Conservation (phyloP, 345 rosid species). For the Euclidium syriacum region DNA sequence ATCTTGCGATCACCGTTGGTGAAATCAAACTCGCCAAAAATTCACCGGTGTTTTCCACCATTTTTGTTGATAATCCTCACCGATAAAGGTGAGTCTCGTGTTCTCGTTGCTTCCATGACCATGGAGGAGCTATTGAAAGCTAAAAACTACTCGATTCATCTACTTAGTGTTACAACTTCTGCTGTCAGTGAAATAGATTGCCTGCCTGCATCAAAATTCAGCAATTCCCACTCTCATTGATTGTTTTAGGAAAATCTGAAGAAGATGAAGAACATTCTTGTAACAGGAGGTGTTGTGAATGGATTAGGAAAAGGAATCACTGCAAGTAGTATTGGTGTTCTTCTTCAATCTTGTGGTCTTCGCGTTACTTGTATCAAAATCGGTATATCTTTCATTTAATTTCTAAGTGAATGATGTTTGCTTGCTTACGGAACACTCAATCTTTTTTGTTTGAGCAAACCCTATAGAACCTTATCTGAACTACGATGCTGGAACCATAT, state of each 20-base stretch:
- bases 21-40: too few species aligned
- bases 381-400: slow-evolving; percentile 33
- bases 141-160: too few species aligned
- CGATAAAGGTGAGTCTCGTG: too few species aligned
- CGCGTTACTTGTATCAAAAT: slow-evolving; percentile 75
- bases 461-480: slow-evolving; percentile 88
- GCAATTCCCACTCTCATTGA: not conserved
- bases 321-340: slow-evolving; percentile 54
- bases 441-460: not conserved
- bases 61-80: too few species aligned
- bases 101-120: too few species aligned
- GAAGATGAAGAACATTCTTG: slow-evolving; percentile 53
- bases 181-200: not conserved
- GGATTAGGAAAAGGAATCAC: slow-evolving; percentile 63
- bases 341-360: slow-evolving; percentile 66
- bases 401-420: not conserved
- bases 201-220: not conserved
- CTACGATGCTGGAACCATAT: too few species aligned
- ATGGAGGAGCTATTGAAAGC: too few species aligned
- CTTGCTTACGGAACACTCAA: not conserved
- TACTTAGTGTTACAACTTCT: too few species aligned
- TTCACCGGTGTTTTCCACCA: too few species aligned
- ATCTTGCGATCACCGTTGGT: too few species aligned
- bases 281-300: slow-evolving; percentile 59
- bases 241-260: not conserved